phyloP scores from a whole-genome alignment of 75 land plant genomes.

The Pinus tabuliformis region DNA sequence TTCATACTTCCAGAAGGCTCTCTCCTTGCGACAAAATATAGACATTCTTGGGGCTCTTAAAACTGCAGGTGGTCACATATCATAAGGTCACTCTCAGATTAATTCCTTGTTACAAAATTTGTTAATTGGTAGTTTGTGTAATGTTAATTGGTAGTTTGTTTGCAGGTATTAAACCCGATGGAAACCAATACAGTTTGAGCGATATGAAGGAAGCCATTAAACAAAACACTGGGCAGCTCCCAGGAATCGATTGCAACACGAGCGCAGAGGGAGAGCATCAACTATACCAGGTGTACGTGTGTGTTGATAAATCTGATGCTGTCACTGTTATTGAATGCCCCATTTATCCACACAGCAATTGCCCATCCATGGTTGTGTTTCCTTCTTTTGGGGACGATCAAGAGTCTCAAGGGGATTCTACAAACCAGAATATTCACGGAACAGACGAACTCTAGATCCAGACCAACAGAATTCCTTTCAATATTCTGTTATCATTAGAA shows the following conservation, averaged over 20 bases:
- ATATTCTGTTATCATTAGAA: no score
- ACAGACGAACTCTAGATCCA: no score
- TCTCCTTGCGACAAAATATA: conserved; percentile 15
- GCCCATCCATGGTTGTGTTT: conserved; percentile 32
- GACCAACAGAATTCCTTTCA: no score
- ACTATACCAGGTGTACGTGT: conserved; percentile 69
- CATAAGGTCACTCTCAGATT: no score
- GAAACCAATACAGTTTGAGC: conserved; percentile 29
- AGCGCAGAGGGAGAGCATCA: conserved; percentile 50
- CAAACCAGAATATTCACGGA: no score
- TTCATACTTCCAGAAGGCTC: conserved; percentile 26
- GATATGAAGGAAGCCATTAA: conserved; percentile 43
- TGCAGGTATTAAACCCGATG: no score
- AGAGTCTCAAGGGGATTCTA: no score
- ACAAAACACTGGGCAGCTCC: conserved; percentile 35
- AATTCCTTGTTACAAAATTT: no score
- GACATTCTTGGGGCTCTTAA: conserved; percentile 24
- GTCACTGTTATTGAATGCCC: conserved; percentile 68
- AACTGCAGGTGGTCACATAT: conserved; percentile 8
- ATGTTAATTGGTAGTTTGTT: no score
- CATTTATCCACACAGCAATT: conserved; percentile 30
- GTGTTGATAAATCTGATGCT: conserved; percentile 62
- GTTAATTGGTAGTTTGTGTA: no score
- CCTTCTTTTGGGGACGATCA: conserved; percentile 19
- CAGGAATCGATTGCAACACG: conserved; percentile 70